These are phyloP conservation scores for Solanum chiquidenum DNA, from an alignment of 257 asterid genomes.

Conservation along the genomic window DNA sequence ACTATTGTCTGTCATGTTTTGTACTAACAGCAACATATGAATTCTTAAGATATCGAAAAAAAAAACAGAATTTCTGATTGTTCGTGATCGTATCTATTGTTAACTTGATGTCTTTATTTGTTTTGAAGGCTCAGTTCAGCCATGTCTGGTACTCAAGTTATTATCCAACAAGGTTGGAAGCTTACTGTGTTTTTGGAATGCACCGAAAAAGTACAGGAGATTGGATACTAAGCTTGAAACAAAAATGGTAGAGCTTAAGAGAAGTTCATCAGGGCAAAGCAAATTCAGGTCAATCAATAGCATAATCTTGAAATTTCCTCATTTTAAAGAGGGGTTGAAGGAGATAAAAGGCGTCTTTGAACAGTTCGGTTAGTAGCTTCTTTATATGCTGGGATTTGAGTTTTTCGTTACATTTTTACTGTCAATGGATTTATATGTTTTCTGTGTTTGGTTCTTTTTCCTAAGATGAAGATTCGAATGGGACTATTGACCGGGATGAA, in stretches of 20 bases:
- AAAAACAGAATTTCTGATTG: neutral
- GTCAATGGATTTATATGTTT: neutral
- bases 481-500: conserved; percentile 29
- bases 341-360: conserved; percentile 26
- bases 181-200: conserved; percentile 16
- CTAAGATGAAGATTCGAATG: conserved; percentile 39
- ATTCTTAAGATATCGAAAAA: neutral
- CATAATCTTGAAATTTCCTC: conserved; percentile 41
- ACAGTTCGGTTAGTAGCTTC: conserved; percentile 25
- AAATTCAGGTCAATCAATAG: conserved; percentile 34
- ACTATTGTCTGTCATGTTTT: neutral
- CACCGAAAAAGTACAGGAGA: conserved; percentile 21
- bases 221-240: conserved; percentile 25
- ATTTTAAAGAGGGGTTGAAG: conserved; percentile 31
- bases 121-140: neutral
- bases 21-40: neutral
- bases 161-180: conserved; percentile 12
- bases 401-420: neutral
- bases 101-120: neutral
- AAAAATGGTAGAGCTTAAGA: conserved; percentile 30
- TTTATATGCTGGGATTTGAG: neutral
- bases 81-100: neutral
- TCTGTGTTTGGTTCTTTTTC: neutral
- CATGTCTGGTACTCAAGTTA: conserved; percentile 10
- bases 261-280: conserved; percentile 2